Evolutionary conservation across 2,329 filamentous ascomycete species (phyloP), one percentile per base, ranked within the genome.

Genomic region (Penicillium paneum): DNA sequence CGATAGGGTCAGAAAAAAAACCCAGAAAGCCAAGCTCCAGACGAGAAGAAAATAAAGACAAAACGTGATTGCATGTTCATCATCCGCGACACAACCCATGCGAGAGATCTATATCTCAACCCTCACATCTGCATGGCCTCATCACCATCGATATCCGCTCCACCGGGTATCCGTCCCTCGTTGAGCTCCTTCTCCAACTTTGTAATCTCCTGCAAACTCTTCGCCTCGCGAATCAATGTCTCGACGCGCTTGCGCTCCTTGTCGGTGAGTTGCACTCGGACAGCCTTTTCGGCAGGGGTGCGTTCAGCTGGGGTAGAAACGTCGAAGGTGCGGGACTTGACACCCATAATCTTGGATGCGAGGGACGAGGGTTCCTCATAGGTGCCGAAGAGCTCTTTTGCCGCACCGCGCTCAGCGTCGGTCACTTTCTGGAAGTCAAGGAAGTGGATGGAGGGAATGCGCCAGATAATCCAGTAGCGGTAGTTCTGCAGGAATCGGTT

Each of bases 391-490:
- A 99, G 79, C 73, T 93, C 88, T 17, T 76, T 80, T 0, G 91
- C 91, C 64, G 86, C 83, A 60, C 83, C 77, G 41, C 92, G 85
- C 80, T 99, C 94, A 0, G 82, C 85, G 60, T 94, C 85, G 74
- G 91, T 95, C 46, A 99, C 91, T 75, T 96, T 96, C 64, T 85
- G 82, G 71, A 91, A 97, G 75, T 99, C 94, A 45, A 99, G 81
- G 74, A 96, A 97, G 41, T 93, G 87, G 40, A 99, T 85, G 5
- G 81, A 82, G 1, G 91, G 91, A 70, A 89, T 90, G 59, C 87
- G 84, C 88, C 90, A 97, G 57, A 99, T 83, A 28, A 96, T 79
- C 88, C 90, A 99, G 72, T 88, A 88, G 49, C 94, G 88, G 77
- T 97, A 99, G 75, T 97, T 79, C 91, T 97, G 66, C 8, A 35